Evolutionary conservation across 192 early-diverging fungal genomes (phyloP).

Genomic region (Rhizoclosmatium globosum): DNA sequence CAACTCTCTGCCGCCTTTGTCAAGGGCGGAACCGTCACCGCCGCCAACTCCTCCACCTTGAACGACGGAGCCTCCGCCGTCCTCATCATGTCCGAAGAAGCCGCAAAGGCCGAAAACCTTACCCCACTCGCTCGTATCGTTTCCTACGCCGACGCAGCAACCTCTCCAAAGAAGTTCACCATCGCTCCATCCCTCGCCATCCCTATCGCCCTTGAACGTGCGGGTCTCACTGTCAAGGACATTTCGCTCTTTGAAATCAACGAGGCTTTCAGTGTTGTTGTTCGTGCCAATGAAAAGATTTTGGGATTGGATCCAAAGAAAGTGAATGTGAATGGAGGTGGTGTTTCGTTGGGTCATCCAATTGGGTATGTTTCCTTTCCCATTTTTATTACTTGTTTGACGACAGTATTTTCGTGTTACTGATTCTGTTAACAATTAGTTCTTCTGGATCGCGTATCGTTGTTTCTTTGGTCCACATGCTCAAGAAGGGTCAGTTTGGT

Average conservation of each 20-base stretch:
- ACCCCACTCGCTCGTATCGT: constrained; percentile 90
- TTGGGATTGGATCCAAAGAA: constrained; percentile 77
- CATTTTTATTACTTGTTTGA: not conserved
- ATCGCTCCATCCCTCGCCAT: constrained; percentile 93
- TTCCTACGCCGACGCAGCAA: constrained; percentile 91
- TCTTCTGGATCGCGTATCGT: constrained; percentile 93
- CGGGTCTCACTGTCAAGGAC: constrained; percentile 81
- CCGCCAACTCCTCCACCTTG: constrained; percentile 93
- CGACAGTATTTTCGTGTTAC: not conserved
- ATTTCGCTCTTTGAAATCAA: constrained; percentile 96
- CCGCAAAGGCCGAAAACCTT: constrained; percentile 76
- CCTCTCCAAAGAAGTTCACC: constrained; percentile 90
- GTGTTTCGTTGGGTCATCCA: constrained; percentile 94
- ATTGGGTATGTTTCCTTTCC: constrained; percentile 65
- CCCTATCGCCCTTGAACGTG: constrained; percentile 90
- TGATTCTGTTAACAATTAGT: not conserved
- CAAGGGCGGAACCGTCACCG: constrained; percentile 90
- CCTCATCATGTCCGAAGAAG: constrained; percentile 81
- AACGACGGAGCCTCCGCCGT: constrained; percentile 97
- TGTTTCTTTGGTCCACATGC: constrained; percentile 77
- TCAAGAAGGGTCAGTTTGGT: constrained; percentile 80
- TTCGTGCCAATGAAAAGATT: constrained; percentile 89
- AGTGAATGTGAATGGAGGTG: constrained; percentile 93
- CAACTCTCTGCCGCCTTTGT: constrained; percentile 82
- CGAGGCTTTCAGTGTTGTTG: constrained; percentile 96